phyloP scores from a whole-genome alignment of 108 stramenopile species.

The Cyclotella atomus region DNA sequence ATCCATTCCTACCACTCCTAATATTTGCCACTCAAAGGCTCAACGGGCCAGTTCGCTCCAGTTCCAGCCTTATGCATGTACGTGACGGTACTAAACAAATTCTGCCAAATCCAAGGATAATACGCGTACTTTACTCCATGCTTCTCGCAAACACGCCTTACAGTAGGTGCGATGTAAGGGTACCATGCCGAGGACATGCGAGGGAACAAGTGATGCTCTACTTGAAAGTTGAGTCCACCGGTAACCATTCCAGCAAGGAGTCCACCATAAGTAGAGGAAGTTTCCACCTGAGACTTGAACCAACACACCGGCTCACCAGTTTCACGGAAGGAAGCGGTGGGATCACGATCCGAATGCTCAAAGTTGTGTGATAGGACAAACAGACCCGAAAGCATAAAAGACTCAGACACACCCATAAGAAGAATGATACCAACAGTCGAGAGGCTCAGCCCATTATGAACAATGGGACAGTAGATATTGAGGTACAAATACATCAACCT shows the following conservation, averaged over 20 bases:
- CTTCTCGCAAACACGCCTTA: slow-evolving; percentile 92
- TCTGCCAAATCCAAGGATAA: slow-evolving; percentile 85
- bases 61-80: slow-evolving; percentile 86
- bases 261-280: slow-evolving; percentile 91
- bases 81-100: slow-evolving; percentile 76
- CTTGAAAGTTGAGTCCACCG: slow-evolving; percentile 94
- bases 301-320: slow-evolving; percentile 84
- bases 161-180: slow-evolving; percentile 96
- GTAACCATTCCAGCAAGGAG: slow-evolving; percentile 82
- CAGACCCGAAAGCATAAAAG: slow-evolving; percentile 73
- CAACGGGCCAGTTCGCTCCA: slow-evolving; percentile 67
- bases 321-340: slow-evolving; percentile 53
- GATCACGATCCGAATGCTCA: slow-evolving; percentile 84
- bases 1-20: no score
- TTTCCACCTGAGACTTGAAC: slow-evolving; percentile 92
- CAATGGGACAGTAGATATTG: slow-evolving; percentile 75
- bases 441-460: slow-evolving; percentile 47
- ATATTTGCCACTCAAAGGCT: slow-evolving; percentile 58
- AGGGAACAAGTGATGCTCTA: slow-evolving; percentile 95
- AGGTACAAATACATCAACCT: slow-evolving; percentile 68
- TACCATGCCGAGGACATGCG: slow-evolving; percentile 94
- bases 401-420: slow-evolving; percentile 80
- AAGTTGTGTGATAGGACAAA: slow-evolving; percentile 96
- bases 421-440: slow-evolving; percentile 61
- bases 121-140: slow-evolving; percentile 91